Percentiles rank a stretch among this genome's conserved stretches.
Evolutionary conservation across 2,329 filamentous ascomycete species (phyloP).

Genomic region (Aspergillus phoenicis): DNA sequence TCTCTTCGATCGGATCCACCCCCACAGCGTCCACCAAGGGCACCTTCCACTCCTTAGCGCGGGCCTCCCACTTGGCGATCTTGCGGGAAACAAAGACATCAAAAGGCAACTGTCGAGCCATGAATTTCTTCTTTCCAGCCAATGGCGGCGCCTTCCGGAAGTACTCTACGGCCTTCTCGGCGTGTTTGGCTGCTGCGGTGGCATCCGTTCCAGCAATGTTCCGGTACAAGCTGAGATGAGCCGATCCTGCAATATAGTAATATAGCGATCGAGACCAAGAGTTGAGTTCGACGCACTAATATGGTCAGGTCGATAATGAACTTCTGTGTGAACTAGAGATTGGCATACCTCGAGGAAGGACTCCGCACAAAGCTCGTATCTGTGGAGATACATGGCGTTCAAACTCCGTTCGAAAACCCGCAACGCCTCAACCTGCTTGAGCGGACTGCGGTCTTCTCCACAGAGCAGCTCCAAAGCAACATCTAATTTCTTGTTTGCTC

Average conservation of each 20-base stretch:
- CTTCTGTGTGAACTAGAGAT: too few relatives aligned
- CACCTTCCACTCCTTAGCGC: constrained; percentile 67
- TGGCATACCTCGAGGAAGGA: constrained; percentile 63
- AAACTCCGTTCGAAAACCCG: constrained; percentile 83
- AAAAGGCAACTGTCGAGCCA: constrained; percentile 86
- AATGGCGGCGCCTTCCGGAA: constrained; percentile 71
- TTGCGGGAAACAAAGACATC: constrained; percentile 84
- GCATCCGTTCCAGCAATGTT: constrained; percentile 33
- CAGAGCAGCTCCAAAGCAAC: constrained; percentile 68
- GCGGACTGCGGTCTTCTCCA: constrained; percentile 64
- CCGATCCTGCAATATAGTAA: constrained; percentile 80
- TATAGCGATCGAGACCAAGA: constrained; percentile 91
- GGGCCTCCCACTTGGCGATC: constrained; percentile 81
- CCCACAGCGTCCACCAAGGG: constrained; percentile 79
- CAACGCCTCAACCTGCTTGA: constrained; percentile 86
- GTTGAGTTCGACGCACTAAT: constrained; percentile 72
- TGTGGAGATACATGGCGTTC: constrained; percentile 75
- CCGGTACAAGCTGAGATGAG: constrained; percentile 81
- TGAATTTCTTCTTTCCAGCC: constrained; percentile 83
- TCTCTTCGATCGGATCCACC: constrained; percentile 79
- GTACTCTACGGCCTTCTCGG: constrained; percentile 67
- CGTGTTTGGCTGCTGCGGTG: constrained; percentile 57
- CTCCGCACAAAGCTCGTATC: constrained; percentile 72
- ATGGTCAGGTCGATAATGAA: constrained; percentile 12
- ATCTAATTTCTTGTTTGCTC: constrained; percentile 66